phyloP scores from a whole-genome alignment of 2,329 filamentous ascomycete genomes.

The Fusarium sp. region DNA sequence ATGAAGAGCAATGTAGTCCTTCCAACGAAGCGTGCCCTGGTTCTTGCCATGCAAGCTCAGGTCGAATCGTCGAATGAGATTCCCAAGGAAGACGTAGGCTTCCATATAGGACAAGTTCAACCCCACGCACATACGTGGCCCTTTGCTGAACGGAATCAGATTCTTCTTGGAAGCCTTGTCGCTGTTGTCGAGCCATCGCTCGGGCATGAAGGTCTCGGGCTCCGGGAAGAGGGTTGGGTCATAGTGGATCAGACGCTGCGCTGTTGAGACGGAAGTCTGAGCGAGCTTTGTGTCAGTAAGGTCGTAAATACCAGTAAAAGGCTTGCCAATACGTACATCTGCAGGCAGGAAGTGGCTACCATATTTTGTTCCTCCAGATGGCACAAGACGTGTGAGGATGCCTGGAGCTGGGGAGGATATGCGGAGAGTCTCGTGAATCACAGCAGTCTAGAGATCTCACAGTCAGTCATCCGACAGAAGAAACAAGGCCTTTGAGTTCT shows the following conservation, averaged over 20 bases:
- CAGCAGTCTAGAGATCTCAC: not conserved
- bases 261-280: not conserved
- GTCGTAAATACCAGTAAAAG: rapidly evolving
- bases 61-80: not conserved
- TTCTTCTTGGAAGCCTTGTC: not conserved
- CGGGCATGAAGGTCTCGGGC: not conserved
- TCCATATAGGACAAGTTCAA: not conserved
- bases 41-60: not conserved
- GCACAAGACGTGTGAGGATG: not conserved
- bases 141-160: not conserved
- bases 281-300: not conserved
- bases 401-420: not conserved
- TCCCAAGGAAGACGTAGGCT: not conserved
- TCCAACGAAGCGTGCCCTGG: not conserved
- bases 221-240: not conserved
- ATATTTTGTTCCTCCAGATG: not conserved
- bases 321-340: rapidly evolving
- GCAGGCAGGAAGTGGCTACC: not conserved
- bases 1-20: not conserved
- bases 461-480: not conserved
- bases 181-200: not conserved
- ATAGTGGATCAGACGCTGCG: not conserved
- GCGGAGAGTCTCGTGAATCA: not conserved
- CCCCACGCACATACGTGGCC: not conserved
- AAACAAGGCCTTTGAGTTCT: rapidly evolving